A percentile compares a stretch with the other conserved stretches of the same genome.
phyloP scores from a whole-genome alignment of 257 asterid genomes.

The Ehretia macrophylla region DNA sequence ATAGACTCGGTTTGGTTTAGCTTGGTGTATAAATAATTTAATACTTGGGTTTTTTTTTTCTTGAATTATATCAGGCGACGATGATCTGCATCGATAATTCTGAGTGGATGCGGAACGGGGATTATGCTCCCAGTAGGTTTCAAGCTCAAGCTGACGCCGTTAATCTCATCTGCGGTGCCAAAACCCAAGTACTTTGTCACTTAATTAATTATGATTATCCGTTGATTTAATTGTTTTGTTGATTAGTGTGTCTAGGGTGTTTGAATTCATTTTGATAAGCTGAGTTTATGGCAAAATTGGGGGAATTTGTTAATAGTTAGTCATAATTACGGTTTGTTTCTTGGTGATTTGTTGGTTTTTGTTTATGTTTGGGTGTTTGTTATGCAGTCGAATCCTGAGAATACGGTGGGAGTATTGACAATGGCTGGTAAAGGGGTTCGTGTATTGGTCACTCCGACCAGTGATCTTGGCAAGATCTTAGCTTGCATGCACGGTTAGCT shows the following conservation, averaged over 20 bases:
- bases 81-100: constrained; percentile 98
- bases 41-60: background rate
- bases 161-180: constrained; percentile 94
- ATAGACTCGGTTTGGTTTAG: no score
- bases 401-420: constrained; percentile 90
- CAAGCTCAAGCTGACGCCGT: constrained; percentile 95
- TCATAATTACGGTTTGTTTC: background rate
- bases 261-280: background rate
- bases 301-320: background rate
- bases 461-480: constrained; percentile 96
- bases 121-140: constrained; percentile 80
- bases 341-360: constrained; percentile 10
- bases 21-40: no score
- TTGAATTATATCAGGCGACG: constrained; percentile 50
- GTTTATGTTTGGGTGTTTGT: constrained; percentile 3
- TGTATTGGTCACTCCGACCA: constrained; percentile 90
- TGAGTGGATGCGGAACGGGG: constrained; percentile 98
- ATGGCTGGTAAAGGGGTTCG: constrained; percentile 98
- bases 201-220: background rate
- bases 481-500: constrained; percentile 97
- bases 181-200: constrained; percentile 82
- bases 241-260: background rate
- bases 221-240: background rate
- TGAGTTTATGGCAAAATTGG: background rate
- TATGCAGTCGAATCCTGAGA: constrained; percentile 88